Percentiles rank a stretch among this genome's conserved stretches.
phyloP scores from a whole-genome alignment of 768 basidiomycete genomes.

The Russula virescens region DNA sequence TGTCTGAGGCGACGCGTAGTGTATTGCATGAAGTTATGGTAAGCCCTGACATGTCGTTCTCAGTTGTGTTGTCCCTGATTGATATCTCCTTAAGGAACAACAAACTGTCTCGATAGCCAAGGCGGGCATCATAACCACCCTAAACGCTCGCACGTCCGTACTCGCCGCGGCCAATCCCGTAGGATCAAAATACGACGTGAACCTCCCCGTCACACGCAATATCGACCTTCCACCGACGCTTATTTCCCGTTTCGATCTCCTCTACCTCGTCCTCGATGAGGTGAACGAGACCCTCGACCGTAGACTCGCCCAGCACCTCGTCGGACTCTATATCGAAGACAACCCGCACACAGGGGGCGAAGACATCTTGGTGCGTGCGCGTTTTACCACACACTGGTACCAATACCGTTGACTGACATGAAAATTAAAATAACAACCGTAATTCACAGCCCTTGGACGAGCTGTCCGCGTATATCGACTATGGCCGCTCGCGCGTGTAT shows the following conservation, averaged over 20 bases:
- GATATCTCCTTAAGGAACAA: slow-evolving; percentile 67
- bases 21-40: slow-evolving; percentile 99
- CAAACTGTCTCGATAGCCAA: slow-evolving; percentile 99
- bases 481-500: slow-evolving; percentile 78
- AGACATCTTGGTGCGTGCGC: slow-evolving; percentile 67
- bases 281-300: slow-evolving; percentile 87
- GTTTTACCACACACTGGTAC: neutral
- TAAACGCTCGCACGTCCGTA: slow-evolving; percentile 97
- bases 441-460: slow-evolving; percentile 77
- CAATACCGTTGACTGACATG: no score
- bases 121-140: slow-evolving; percentile 96
- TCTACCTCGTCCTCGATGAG: slow-evolving; percentile 93
- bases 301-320: slow-evolving; percentile 85
- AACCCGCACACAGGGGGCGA: slow-evolving; percentile 55
- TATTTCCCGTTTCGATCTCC: slow-evolving; percentile 94
- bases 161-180: slow-evolving; percentile 97
- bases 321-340: slow-evolving; percentile 92
- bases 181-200: slow-evolving; percentile 89
- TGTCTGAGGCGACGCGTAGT: slow-evolving; percentile 95
- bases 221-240: slow-evolving; percentile 97
- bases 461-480: slow-evolving; percentile 91
- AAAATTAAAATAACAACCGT: neutral
- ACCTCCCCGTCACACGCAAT: slow-evolving; percentile 88
- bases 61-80: neutral
- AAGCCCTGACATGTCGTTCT: slow-evolving; percentile 17